Evolutionary conservation across 306 rosid species (phyloP), one percentile per base, ranked within the genome.

Genomic region (Castanospermum australe): DNA sequence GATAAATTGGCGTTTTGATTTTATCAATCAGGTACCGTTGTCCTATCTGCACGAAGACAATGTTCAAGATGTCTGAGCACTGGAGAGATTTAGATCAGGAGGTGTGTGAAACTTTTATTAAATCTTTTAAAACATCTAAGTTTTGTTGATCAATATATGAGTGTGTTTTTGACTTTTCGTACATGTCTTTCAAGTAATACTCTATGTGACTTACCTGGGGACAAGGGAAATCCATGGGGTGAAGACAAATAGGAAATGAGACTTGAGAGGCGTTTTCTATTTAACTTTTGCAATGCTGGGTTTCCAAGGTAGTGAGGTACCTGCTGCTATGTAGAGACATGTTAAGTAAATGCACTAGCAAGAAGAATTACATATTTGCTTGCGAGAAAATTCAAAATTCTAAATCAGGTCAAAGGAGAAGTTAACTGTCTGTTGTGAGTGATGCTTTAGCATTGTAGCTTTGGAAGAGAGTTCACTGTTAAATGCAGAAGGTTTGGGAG

Each of bases 41-140:
- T 65, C 93, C 95, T 64, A 61, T 92, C 48, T 92, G 97, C 90
- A 86, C 76, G 36, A 90, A 88, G 87, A 50, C 97, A 20, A 41
- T 88, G 33, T 2, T 42, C 25, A 55, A 90, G 67, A 90, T 92
- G 92, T 73, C 85, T 81, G 12, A 0, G 50, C 0, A 6, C 30
- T 92, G 97, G 94, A 66, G 66, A 33, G 4, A 17, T 71, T 60
- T 92, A 80, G 90, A 88, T 79, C 80, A 0, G 41, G 93, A 92
- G 86, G 94, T 88, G 48, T 56, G 87, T 39, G 57, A 50, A 77
- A 59, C 64, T 66, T 41, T 10, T 59, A 70, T 42, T 30, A 56
- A 38, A 24, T 38, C 33, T 41, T 70, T 62, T 30, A n/a, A 36
- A 12, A 11, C 14, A 38, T 54, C 50, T 22, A 32, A 39, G 11